Evolutionary conservation across 164 flowering plant species (phyloP).

Genomic region (Magnolia officinalis): DNA sequence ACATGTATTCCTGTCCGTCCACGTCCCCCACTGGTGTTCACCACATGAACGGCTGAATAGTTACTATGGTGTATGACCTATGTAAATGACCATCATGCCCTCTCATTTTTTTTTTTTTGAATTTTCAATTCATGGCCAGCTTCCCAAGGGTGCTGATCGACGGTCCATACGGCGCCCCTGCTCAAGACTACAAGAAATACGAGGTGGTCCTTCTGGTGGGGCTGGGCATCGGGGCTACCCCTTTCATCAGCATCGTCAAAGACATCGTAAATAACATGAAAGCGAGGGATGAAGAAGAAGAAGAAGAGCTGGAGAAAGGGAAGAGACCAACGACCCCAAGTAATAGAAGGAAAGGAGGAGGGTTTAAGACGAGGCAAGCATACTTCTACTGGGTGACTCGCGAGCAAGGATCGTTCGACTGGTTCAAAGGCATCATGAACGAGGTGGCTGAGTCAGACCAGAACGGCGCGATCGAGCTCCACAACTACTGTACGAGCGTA

Average conservation of each 20-base stretch:
- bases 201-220: slow-evolving; percentile 85
- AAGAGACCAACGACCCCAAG: neutral
- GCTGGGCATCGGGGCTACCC: slow-evolving; percentile 89
- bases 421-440: slow-evolving; percentile 65
- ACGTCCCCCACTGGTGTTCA: too few species aligned
- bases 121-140: slow-evolving; percentile 22
- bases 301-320: slow-evolving; percentile 16
- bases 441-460: slow-evolving; percentile 53
- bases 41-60: too few species aligned
- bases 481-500: slow-evolving; percentile 63
- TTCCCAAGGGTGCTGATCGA: slow-evolving; percentile 78
- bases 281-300: slow-evolving; percentile 35
- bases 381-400: slow-evolving; percentile 73
- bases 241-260: slow-evolving; percentile 85
- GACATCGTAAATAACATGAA: slow-evolving; percentile 80
- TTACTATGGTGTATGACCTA: too few species aligned
- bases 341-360: neutral
- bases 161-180: slow-evolving; percentile 94
- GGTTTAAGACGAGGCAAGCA: slow-evolving; percentile 41
- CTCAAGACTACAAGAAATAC: slow-evolving; percentile 91
- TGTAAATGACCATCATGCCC: too few species aligned
- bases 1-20: too few species aligned
- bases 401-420: slow-evolving; percentile 62
- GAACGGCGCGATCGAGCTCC: slow-evolving; percentile 47
- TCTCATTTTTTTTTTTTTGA: neutral